phyloP scores from a whole-genome alignment of 2,329 filamentous ascomycete species.

The Fusarium sp. region DNA sequence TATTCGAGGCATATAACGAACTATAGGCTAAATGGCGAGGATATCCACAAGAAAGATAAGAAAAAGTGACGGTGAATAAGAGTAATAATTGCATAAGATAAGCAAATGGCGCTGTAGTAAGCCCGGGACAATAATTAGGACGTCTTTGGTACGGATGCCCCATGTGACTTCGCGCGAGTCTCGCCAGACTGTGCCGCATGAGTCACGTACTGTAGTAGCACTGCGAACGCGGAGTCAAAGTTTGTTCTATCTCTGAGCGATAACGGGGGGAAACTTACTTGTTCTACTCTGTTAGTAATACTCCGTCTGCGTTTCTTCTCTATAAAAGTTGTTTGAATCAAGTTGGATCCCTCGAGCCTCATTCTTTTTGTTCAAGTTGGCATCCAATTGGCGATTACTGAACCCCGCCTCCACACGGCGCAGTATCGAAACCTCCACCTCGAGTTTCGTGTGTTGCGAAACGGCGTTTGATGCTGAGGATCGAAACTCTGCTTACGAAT shows the following conservation, averaged over 20 bases:
- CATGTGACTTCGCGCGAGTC: slow-evolving; percentile 47
- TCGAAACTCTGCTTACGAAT: neutral
- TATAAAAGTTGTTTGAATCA: slow-evolving; percentile 2
- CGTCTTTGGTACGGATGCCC: neutral
- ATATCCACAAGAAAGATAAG: neutral
- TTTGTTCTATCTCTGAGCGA: slow-evolving; percentile 8
- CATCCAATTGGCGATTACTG: slow-evolving; percentile 13
- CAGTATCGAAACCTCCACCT: slow-evolving; percentile 4
- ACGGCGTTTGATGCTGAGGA: neutral
- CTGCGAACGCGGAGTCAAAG: slow-evolving; percentile 9
- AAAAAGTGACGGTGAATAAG: neutral
- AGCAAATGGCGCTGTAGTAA: slow-evolving; percentile 6
- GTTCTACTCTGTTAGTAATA: neutral
- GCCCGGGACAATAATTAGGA: slow-evolving; percentile 13
- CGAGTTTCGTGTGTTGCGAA: neutral
- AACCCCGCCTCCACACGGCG: slow-evolving; percentile 16
- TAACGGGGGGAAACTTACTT: slow-evolving; percentile 14
- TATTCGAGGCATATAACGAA: neutral
- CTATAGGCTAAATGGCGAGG: neutral
- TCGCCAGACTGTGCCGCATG: slow-evolving; percentile 39
- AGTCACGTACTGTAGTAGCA: slow-evolving; percentile 36
- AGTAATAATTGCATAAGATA: neutral
- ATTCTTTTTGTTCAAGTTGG: neutral
- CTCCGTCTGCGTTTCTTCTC: neutral
- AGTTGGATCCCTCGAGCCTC: neutral